Conservation (phyloP, 257 asterid species). For the Penstemon davidsonii region DNA sequence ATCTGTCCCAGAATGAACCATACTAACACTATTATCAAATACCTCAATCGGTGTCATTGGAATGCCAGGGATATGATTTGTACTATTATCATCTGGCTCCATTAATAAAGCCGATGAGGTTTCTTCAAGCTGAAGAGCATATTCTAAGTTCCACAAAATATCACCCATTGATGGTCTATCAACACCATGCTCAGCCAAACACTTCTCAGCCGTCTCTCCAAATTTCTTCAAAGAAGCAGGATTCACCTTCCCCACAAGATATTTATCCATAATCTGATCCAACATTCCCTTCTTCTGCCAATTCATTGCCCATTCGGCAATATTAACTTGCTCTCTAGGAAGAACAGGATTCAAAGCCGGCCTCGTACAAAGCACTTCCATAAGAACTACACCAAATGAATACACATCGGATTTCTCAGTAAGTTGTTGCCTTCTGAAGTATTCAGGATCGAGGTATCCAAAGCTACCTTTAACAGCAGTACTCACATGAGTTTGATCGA, state of each 20-base stretch:
- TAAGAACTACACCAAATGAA: constrained; percentile 75
- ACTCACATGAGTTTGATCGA: constrained; percentile 81
- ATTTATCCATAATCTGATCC: constrained; percentile 65
- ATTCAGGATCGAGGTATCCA: constrained; percentile 82
- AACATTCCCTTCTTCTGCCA: constrained; percentile 87
- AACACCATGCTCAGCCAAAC: constrained; percentile 69
- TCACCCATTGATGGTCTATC: constrained; percentile 88
- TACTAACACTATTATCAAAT: constrained; percentile 63
- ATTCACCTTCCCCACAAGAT: constrained; percentile 65
- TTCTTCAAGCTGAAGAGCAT: constrained; percentile 82
- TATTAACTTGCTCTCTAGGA: constrained; percentile 76
- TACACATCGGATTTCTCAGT: constrained; percentile 82
- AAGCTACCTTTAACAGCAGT: constrained; percentile 87
- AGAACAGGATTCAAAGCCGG: constrained; percentile 81
- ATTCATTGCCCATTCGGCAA: constrained; percentile 82
- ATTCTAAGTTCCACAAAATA: constrained; percentile 76
- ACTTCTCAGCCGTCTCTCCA: constrained; percentile 79
- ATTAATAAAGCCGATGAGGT: constrained; percentile 52
- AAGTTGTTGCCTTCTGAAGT: constrained; percentile 77
- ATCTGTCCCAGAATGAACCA: constrained; percentile 59
- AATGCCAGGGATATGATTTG: constrained; percentile 59
- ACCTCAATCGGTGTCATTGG: constrained; percentile 51
- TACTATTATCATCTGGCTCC: constrained; percentile 71
- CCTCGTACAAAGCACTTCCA: constrained; percentile 76
- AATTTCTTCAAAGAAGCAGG: constrained; percentile 66